Evolutionary conservation across 2,329 filamentous ascomycete species (phyloP), one percentile per base, ranked within the genome.

Genomic region (Fusarium sterilihyphosum): DNA sequence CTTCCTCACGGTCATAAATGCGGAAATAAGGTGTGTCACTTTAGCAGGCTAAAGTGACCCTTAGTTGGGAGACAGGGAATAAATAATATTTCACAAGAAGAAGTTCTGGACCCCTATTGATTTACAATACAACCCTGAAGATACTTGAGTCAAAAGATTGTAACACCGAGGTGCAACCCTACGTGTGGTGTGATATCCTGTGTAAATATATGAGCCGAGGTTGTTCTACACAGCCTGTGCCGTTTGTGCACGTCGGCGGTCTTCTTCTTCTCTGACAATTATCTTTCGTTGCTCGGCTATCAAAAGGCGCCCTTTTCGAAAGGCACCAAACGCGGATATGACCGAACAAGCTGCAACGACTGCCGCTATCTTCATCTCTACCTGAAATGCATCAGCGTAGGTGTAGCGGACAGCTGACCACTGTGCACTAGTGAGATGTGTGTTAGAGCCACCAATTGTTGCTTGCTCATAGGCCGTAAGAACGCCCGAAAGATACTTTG

Each of bases 331-430:
- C 2, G 85, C 82, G 5, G 82, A 73, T 7, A 88, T 22, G 20
- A 86, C 71, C 6, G 82, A 85, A 14, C 82, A 69, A 8, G 80
- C 84, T 16, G 85, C 80, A 20, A 88, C 75, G 5, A 81, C 82
- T 3, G 83, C 81, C 44, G 83, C 85, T n/a, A 86, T 81, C 52
- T 81, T 80, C 87, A 89, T 88, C 56, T 86, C 85, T 57, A 81
- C 73, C 11, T 74, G 81, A 71, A 88, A 88, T 6, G 87, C 84
- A 17, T 84, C 78, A 0, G 85, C 80, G 73, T 87, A 88, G 2
- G 83, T 81, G 35, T 75, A 73, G 54, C 82, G 81, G 38, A 87
- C 77, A 4, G 77, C 76, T 8, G 71, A 74, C 33, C 80, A 77
- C 57, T 85, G 81, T 18, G 63, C 62, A 1, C 70, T 53, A 2